Evolutionary conservation across 495 filamentous ascomycete genomes (phyloP).

Genomic region (Tuber indicum): DNA sequence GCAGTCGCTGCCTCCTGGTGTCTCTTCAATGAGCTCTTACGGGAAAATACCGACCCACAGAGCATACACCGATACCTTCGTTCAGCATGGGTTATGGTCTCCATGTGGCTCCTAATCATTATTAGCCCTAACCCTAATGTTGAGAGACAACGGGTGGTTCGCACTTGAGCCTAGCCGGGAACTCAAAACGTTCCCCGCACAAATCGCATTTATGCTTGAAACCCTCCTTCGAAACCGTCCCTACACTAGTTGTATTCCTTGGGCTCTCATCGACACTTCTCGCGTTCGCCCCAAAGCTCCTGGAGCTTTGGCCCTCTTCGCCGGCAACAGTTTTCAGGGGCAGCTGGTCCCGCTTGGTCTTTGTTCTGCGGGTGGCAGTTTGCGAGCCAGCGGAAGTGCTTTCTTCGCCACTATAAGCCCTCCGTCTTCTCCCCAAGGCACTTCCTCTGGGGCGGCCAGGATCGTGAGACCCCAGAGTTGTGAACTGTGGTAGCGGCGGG

Average conservation of each 20-base stretch:
- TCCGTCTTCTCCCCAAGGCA: background rate
- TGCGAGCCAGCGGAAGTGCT: background rate
- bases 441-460: background rate
- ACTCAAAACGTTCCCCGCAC: conserved; percentile 11
- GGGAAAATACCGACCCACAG: conserved; percentile 22
- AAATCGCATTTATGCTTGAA: background rate
- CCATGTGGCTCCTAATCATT: conserved; percentile 23
- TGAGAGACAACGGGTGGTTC: background rate
- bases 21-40: conserved; percentile 29
- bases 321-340: background rate
- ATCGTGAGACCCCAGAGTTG: background rate
- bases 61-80: conserved; percentile 3
- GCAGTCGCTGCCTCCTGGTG: conserved; percentile 17
- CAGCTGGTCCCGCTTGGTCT: background rate
- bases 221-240: background rate
- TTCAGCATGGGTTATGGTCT: conserved; percentile 11
- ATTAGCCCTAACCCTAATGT: conserved; percentile 6
- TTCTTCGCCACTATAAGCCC: background rate
- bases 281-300: background rate
- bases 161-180: conserved; percentile 27
- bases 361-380: background rate
- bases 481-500: background rate
- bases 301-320: background rate
- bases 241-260: background rate
- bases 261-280: background rate